Percentiles rank a stretch among this genome's conserved stretches.
phyloP scores from a whole-genome alignment of 345 rosid species.

The Dimocarpus longan region DNA sequence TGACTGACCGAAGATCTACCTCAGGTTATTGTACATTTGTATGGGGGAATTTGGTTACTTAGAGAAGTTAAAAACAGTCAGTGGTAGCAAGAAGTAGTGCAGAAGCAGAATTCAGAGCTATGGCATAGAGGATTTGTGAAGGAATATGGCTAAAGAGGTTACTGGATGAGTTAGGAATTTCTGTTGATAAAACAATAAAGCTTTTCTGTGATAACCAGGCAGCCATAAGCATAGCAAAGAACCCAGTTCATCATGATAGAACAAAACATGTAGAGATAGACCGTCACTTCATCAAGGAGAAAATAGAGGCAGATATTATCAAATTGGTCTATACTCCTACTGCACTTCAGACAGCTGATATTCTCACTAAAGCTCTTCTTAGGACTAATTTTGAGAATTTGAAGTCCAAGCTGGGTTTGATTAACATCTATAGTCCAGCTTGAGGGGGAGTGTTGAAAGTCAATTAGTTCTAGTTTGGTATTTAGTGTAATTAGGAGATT shows the following conservation, averaged over 20 bases:
- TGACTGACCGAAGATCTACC: background rate
- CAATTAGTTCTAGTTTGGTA: no score
- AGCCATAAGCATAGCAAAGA: background rate
- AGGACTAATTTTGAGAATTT: no score
- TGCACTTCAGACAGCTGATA: background rate
- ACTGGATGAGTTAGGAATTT: background rate
- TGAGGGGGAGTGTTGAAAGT: background rate
- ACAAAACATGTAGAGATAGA: background rate
- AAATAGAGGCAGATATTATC: background rate
- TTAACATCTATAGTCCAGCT: background rate
- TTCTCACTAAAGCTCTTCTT: background rate
- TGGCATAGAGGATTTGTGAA: background rate
- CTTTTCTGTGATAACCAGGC: no score
- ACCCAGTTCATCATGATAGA: background rate
- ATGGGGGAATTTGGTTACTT: background rate
- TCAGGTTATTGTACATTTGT: background rate
- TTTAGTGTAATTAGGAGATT: no score
- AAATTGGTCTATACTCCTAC: no score
- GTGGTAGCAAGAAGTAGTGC: background rate
- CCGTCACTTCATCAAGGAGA: background rate
- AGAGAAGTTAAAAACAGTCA: background rate
- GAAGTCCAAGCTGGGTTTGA: background rate
- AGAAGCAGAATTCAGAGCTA: background rate
- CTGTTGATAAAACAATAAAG: background rate
- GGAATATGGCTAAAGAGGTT: background rate